Conservation (phyloP, 2,329 filamentous ascomycete genomes). For the Epichloe scottii region DNA sequence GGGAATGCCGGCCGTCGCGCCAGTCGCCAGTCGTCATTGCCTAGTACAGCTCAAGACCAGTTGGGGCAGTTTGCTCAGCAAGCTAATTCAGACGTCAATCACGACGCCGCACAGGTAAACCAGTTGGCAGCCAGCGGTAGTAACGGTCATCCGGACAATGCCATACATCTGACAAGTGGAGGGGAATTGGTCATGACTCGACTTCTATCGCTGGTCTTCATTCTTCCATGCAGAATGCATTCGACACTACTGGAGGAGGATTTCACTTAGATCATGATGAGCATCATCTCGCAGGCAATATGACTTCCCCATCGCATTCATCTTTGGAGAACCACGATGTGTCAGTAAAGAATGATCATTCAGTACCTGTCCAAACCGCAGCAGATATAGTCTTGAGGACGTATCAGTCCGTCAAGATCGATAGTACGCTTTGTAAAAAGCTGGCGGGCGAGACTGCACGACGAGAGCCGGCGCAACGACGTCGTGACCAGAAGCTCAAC, state of each 20-base stretch:
- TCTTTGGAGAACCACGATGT: conserved; percentile 4
- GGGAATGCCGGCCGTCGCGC: conserved; percentile 10
- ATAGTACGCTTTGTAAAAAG: conserved; percentile 42
- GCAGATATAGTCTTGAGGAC: conserved; percentile 33
- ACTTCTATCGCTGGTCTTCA: neutral
- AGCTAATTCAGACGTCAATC: conserved; percentile 1
- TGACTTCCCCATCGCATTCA: neutral
- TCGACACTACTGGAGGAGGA: neutral
- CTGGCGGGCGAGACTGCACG: conserved; percentile 36
- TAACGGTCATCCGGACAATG: conserved; percentile 4
- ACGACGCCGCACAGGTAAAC: conserved; percentile 1
- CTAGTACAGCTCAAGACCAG: conserved; percentile 16
- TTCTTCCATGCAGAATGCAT: neutral
- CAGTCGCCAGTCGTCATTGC: conserved; percentile 16
- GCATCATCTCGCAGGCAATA: neutral
- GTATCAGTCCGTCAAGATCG: conserved; percentile 32
- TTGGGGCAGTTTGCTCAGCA: conserved; percentile 16
- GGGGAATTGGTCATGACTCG: conserved; percentile 7
- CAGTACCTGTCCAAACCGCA: conserved; percentile 22
- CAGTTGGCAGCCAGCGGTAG: neutral
- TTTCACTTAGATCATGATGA: neutral
- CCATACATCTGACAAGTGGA: conserved; percentile 5
- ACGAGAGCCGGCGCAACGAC: conserved; percentile 39
- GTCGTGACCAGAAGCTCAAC: conserved; percentile 41
- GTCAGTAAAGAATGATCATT: neutral